phyloP scores from a whole-genome alignment of 208 protist genomes.

The Acanthamoeba sp. region DNA sequence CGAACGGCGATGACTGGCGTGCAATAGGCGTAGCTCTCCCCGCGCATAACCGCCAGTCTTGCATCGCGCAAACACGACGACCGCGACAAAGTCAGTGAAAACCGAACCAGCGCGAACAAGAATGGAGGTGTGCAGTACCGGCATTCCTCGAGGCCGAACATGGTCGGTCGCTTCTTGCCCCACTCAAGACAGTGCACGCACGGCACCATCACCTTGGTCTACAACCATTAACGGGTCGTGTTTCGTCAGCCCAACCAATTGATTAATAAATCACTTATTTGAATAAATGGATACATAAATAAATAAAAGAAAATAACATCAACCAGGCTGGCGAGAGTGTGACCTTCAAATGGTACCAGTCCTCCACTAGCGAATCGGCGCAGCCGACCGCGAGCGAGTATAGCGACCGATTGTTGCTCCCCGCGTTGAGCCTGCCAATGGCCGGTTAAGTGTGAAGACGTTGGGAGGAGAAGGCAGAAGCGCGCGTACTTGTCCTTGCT shows the following conservation, averaged over 20 bases:
- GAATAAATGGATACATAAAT: too few species aligned
- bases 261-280: too few species aligned
- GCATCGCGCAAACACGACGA: background rate
- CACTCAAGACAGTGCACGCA: slow-evolving; percentile 34
- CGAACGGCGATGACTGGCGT: background rate
- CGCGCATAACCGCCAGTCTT: slow-evolving; percentile 33
- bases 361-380: slow-evolving; percentile 10
- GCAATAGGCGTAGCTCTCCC: slow-evolving; percentile 30
- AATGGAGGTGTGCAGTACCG: background rate
- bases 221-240: too few species aligned
- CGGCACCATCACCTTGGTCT: background rate
- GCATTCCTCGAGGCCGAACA: slow-evolving; percentile 31
- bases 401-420: background rate
- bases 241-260: too few species aligned
- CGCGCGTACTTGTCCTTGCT: background rate
- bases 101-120: background rate
- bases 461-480: background rate
- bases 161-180: slow-evolving; percentile 19
- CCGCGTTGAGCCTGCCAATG: background rate
- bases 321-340: too few species aligned
- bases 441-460: background rate
- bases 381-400: slow-evolving; percentile 3
- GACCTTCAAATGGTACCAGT: slow-evolving; percentile 67
- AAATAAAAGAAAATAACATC: too few species aligned
- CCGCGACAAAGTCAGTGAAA: background rate